Evolutionary conservation across 805 yeast genomes (phyloP), one percentile per base, ranked within the genome.

Genomic region (Vanderwaltozyma tropicalis): DNA sequence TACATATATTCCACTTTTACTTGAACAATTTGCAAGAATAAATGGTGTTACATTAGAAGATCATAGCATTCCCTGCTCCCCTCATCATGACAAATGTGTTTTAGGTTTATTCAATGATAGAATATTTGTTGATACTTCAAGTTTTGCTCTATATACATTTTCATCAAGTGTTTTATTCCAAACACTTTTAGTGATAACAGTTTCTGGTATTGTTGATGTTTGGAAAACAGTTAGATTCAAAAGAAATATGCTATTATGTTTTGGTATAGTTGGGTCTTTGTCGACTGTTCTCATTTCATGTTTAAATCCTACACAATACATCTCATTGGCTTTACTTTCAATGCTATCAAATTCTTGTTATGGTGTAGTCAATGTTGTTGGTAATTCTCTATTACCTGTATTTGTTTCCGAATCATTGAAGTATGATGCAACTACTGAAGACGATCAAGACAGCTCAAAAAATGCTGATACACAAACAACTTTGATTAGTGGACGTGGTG

Each of bases 341-440:
- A 68, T 80, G 5, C 34, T 76, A 0, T 79, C 85, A 1, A 82
- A 80, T 48, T 66, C 80, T 13, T 72, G 81, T 17, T 82, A 74
- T 57, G 94, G 94, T 1, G 84, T 81, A 8, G 85, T 79, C 3
- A 78, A 78, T 39, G 89, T 82, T 10, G 80, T 87, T 46, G 88
- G 87, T 6, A 83, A 82, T 54, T 78, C 92, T 1, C 73, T 74
- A 45, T 55, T 82, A 31, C 87, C 92, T 0, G 65, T 72, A 1
- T 57, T 82, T 27, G 80, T 76, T 2, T 58, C 67, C 13, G 69
- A 70, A 40, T 63, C 64, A 35, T 40, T 60, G 17, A 50, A 47
- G 25, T 40, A 42, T 33, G 29, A 38, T 19, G 15, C 5, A 19
- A 40, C 10, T 37, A 28, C 14, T 31, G 32, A 2, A 35, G n/a